Percentiles rank a stretch among this genome's conserved stretches.
Conservation (phyloP, 805 yeast genomes). For the Ogataea wickerhamii region DNA sequence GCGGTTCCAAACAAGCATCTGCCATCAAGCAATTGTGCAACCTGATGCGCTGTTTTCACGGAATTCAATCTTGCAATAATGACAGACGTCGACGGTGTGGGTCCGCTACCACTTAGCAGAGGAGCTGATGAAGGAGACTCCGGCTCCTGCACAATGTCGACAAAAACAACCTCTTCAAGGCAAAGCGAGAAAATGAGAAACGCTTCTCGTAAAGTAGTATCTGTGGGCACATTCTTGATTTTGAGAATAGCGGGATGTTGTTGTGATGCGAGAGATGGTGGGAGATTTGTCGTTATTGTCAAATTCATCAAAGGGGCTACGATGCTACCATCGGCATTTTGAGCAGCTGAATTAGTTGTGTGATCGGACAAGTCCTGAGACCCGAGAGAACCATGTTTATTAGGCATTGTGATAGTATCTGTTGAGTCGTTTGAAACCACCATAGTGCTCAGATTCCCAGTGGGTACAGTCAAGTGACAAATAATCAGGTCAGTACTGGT, state of each 20-base stretch:
- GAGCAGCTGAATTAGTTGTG: no score
- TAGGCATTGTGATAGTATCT: constrained; percentile 16
- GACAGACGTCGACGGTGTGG: constrained; percentile 20
- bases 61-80: constrained; percentile 46
- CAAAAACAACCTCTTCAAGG: constrained; percentile 48
- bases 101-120: constrained; percentile 9
- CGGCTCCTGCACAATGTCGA: constrained; percentile 34
- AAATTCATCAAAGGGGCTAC: constrained; percentile 14
- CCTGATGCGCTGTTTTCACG: constrained; percentile 40
- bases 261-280: constrained; percentile 10
- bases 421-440: constrained; percentile 16
- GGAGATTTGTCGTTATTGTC: constrained; percentile 13
- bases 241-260: constrained; percentile 29
- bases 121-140: constrained; percentile 18
- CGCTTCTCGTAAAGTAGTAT: constrained; percentile 64
- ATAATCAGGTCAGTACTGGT: no score
- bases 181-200: constrained; percentile 65
- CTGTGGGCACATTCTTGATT: constrained; percentile 58
- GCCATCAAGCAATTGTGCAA: constrained; percentile 39
- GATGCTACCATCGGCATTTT: constrained; percentile 7
- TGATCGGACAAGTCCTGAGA: not conserved
- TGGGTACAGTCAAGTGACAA: no score
- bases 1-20: constrained; percentile 49
- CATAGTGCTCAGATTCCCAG: constrained; percentile 2
- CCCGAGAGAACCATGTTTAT: constrained; percentile 3